phyloP scores from a whole-genome alignment of 1,284 basidiomycete genomes.

The Ustilago xerochloae region DNA sequence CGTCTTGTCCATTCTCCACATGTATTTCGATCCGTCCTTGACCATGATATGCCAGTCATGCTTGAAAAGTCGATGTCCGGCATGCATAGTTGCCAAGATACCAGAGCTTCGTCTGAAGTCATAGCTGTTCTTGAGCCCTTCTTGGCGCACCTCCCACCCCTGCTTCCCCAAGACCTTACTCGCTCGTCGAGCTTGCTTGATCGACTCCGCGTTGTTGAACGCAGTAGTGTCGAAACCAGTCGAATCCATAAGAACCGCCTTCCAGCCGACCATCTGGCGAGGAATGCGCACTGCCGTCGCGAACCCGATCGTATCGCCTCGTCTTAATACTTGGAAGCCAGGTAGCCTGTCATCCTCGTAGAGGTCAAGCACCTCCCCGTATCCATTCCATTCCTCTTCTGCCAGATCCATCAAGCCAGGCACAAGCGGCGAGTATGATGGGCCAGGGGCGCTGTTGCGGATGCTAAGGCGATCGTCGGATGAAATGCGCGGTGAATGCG shows the following conservation, averaged over 20 bases:
- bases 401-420: background rate
- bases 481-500: background rate
- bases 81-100: conserved; percentile 44
- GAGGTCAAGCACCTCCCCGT: conserved; percentile 18
- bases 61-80: conserved; percentile 34
- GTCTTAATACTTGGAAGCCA: conserved; percentile 24
- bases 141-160: conserved; percentile 39
- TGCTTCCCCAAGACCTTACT: conserved; percentile 35
- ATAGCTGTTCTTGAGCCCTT: conserved; percentile 42
- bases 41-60: conserved; percentile 45
- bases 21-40: conserved; percentile 27
- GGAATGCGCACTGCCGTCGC: conserved; percentile 20
- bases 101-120: conserved; percentile 38
- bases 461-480: background rate
- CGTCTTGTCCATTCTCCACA: conserved; percentile 41
- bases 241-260: conserved; percentile 37
- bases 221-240: background rate
- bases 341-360: conserved; percentile 29
- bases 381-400: background rate
- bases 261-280: conserved; percentile 43
- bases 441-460: background rate
- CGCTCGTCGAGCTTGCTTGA: conserved; percentile 17
- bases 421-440: background rate
- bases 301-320: background rate
- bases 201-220: background rate